Evolutionary conservation across 2,329 filamentous ascomycete genomes (phyloP), one percentile per base, ranked within the genome.

Genomic region (Magnaporthiopsis incrustans): DNA sequence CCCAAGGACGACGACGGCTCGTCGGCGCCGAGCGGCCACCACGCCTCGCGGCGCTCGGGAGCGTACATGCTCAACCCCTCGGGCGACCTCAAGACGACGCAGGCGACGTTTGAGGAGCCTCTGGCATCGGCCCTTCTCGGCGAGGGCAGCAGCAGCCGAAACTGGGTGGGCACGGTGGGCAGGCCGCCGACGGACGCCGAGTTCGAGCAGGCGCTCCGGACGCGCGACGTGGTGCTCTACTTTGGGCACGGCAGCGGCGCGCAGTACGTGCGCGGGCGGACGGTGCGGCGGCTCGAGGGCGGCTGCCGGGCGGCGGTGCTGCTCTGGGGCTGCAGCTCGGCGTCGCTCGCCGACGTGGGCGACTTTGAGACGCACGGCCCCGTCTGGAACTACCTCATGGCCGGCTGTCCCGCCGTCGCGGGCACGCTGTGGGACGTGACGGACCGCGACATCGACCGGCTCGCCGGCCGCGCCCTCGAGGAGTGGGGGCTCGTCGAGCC

Each of bases 391-490:
- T 98, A 98, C 77, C 87, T 99, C 77, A 87, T 94, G 69, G 93
- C 92, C 0, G 94, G 92, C 1, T 87, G 85, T 69, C 92, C 92
- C 4, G 92, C 94, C 0, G 86, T 98, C 12, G 87, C 98, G 2
- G 95, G 92, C 59, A 97, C 93, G 22, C 81, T 99, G 53, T 99
- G 95, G 95, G 95, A 99, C 75, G 95, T 99, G 61, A 99, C 95
- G 12, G 95, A 99, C 74, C 91, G 91, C 71, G 95, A 99, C 74
- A 97, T 97, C 74, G 96, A 99, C 78, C 89, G 93, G 25, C 96
- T 97, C 74, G 90, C 93, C 0, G 86, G 89, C 44, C 82, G 84
- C 32, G 80, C 90, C 3, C 90, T 97, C 73, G 90, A 95, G 73
- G 83, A 89, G 70, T 99, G 95, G 95, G 95, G 95, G 0, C 75